A percentile compares a stretch with the other conserved stretches of the same genome.
Conservation (phyloP, 768 basidiomycete species). For the Agaricus subrufescens region DNA sequence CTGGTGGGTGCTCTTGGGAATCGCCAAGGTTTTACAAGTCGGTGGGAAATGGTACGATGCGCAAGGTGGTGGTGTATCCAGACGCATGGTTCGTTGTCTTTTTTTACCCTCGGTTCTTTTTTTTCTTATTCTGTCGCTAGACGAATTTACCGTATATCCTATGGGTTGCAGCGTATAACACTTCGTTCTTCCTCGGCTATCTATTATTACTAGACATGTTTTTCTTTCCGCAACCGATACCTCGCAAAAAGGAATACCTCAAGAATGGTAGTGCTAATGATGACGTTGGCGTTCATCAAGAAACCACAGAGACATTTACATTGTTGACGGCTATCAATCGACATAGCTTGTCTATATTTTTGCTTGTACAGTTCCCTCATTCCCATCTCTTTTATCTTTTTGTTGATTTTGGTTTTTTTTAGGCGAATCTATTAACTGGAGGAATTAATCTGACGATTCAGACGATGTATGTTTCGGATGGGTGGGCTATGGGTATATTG, state of each 20-base stretch:
- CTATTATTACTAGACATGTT: conserved; percentile 62
- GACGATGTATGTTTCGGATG: conserved; percentile 74
- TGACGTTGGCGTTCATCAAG: background rate
- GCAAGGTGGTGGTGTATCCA: conserved; percentile 32
- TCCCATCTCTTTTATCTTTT: background rate
- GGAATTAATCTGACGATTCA: conserved; percentile 71
- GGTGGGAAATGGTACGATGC: conserved; percentile 21
- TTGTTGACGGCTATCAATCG: conserved; percentile 80
- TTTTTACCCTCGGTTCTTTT: background rate
- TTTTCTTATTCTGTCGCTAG: conserved; percentile 31
- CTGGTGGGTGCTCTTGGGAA: conserved; percentile 69
- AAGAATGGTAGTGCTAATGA: background rate
- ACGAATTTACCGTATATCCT: conserved; percentile 86
- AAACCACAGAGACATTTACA: conserved; percentile 29
- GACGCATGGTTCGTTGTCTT: conserved; percentile 36
- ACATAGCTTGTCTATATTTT: conserved; percentile 76
- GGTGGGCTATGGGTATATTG: conserved; percentile 58
- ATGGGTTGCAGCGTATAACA: conserved; percentile 89
- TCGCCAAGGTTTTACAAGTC: conserved; percentile 33
- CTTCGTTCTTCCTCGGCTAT: conserved; percentile 78
- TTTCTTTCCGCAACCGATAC: conserved; percentile 51
- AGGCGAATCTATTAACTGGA: conserved; percentile 91
- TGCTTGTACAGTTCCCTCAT: conserved; percentile 52
- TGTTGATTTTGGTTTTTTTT: background rate
- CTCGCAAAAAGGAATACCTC: conserved; percentile 11